A percentile compares a stretch with the other conserved stretches of the same genome.
Conservation (phyloP, 2,329 filamentous ascomycete species). For the Emmonsia crescens region DNA sequence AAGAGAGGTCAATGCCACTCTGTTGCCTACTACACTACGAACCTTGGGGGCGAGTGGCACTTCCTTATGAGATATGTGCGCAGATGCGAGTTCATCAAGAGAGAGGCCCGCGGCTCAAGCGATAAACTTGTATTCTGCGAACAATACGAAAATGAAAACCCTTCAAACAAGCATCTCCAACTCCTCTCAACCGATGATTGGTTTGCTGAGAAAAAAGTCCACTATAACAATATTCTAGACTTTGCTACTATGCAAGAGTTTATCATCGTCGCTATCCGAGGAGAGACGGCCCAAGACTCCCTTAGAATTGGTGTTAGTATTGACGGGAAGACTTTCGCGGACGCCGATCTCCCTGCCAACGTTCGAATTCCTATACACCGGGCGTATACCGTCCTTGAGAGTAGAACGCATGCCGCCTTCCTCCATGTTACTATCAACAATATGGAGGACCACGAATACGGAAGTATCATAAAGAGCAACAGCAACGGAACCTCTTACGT, state of each 20-base stretch:
- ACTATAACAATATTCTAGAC: conserved; percentile 62
- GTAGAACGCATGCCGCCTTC: conserved; percentile 88
- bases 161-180: conserved; percentile 51
- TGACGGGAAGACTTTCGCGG: conserved; percentile 71
- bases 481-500: conserved; percentile 96
- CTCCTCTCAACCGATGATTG: conserved; percentile 71
- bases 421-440: conserved; percentile 77
- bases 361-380: conserved; percentile 68
- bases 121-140: conserved; percentile 55
- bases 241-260: conserved; percentile 97
- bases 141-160: conserved; percentile 52
- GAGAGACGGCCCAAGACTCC: conserved; percentile 49
- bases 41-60: conserved; percentile 71
- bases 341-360: conserved; percentile 75
- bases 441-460: conserved; percentile 55
- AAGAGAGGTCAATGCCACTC: conserved; percentile 51
- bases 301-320: conserved; percentile 73
- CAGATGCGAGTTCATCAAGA: conserved; percentile 79
- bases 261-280: conserved; percentile 69
- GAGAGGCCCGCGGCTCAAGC: conserved; percentile 44
- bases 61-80: conserved; percentile 61
- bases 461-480: conserved; percentile 93
- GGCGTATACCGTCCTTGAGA: conserved; percentile 88
- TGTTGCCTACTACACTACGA: conserved; percentile 64
- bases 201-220: conserved; percentile 53